Conservation (phyloP, 306 rosid genomes). For the Vigna nakashimae region DNA sequence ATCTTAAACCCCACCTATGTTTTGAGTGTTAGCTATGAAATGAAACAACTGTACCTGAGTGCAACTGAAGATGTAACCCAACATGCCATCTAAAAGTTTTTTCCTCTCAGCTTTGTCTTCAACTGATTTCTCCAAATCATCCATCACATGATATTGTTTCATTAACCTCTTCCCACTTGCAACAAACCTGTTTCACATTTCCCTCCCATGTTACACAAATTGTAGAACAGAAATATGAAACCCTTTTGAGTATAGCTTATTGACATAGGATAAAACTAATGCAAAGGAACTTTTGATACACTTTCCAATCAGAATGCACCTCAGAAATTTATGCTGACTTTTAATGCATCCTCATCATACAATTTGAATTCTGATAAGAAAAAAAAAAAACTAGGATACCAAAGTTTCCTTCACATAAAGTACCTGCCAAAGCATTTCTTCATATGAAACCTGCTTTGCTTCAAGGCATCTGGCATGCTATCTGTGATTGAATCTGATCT, state of each 20-base stretch:
- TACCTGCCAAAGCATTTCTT: constrained; percentile 85
- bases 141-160: constrained; percentile 70
- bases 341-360: neutral
- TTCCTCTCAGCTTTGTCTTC: constrained; percentile 69
- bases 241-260: neutral
- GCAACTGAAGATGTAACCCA: constrained; percentile 74
- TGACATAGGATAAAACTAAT: neutral
- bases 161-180: constrained; percentile 61
- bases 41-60: constrained; percentile 64
- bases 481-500: constrained; percentile 73
- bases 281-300: neutral
- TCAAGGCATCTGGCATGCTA: constrained; percentile 76
- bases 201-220: neutral
- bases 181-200: constrained; percentile 50
- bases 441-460: constrained; percentile 72
- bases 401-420: neutral
- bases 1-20: neutral
- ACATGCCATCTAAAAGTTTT: constrained; percentile 69
- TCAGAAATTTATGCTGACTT: neutral
- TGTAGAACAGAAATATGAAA: constrained; percentile 15
- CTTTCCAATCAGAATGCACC: neutral
- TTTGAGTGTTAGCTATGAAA: constrained; percentile 2
- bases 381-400: neutral
- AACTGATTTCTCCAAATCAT: constrained; percentile 63
- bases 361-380: neutral